Conservation (phyloP, 2,329 filamentous ascomycete genomes). For the Aspergillus sp. region DNA sequence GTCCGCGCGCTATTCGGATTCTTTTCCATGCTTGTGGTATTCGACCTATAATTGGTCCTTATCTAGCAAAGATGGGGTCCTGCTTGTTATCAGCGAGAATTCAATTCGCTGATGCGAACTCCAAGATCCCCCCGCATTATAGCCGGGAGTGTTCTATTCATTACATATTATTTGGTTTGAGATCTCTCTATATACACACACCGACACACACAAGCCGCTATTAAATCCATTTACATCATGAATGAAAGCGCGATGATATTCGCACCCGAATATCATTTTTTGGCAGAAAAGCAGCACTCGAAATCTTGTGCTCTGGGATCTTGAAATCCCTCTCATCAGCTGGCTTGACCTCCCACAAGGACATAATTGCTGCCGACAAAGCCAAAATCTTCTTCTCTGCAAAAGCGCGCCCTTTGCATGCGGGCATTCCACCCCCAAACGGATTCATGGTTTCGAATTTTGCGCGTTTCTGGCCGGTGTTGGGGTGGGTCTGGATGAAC, state of each 20-base stretch:
- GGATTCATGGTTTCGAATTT: conserved; percentile 46
- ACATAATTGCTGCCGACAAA: conserved; percentile 53
- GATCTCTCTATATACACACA: neutral
- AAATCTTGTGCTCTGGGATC: conserved; percentile 51
- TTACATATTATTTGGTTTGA: neutral
- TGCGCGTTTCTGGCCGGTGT: conserved; percentile 35
- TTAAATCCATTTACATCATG: neutral
- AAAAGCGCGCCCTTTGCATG: conserved; percentile 53
- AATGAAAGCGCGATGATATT: conserved; percentile 45
- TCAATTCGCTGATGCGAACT: neutral
- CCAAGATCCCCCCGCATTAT: neutral
- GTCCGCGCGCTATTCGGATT: conserved; percentile 17
- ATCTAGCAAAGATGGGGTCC: neutral
- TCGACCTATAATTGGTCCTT: neutral
- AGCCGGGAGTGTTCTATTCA: neutral
- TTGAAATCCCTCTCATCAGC: conserved; percentile 47
- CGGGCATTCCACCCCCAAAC: conserved; percentile 50
- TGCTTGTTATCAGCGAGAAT: neutral
- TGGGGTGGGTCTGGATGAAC: conserved; percentile 46
- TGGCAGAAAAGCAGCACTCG: conserved; percentile 53
- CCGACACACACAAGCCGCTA: neutral
- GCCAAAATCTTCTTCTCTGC: conserved; percentile 52
- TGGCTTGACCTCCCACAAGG: conserved; percentile 57
- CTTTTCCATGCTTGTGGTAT: conserved; percentile 12
- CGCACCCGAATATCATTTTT: conserved; percentile 54